Conservation (phyloP, 1,284 basidiomycete genomes). For the Ustilago trichophora region DNA sequence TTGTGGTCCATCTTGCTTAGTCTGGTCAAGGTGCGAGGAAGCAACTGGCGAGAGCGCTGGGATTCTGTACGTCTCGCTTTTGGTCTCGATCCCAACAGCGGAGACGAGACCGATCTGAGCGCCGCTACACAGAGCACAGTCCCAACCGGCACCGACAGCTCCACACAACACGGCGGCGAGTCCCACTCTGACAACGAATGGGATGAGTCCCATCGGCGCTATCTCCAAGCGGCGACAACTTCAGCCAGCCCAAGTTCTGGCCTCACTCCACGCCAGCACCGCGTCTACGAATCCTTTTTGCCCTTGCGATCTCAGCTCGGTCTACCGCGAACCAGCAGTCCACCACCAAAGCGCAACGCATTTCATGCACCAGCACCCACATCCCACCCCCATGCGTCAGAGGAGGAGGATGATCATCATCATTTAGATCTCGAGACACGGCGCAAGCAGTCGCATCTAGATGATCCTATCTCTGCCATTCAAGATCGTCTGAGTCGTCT, state of each 20-base stretch:
- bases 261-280: conserved; percentile 1
- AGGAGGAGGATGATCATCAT: not conserved
- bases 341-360: not conserved
- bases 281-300: not conserved
- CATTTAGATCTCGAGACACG: not conserved
- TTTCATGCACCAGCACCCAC: not conserved
- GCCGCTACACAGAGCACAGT: conserved; percentile 13
- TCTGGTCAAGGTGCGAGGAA: conserved; percentile 59
- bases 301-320: conserved; percentile 1
- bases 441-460: not conserved
- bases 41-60: conserved; percentile 61
- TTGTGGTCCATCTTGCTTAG: conserved; percentile 62
- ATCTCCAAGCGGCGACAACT: not conserved
- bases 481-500: conserved; percentile 26
- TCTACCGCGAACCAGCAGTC: conserved; percentile 20
- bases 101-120: conserved; percentile 26
- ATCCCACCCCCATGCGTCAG: too few species aligned
- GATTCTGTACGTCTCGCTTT: conserved; percentile 57
- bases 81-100: conserved; percentile 56
- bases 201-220: not conserved
- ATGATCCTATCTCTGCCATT: conserved; percentile 39
- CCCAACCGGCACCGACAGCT: not conserved
- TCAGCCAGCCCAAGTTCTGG: not conserved
- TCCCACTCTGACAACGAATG: not conserved
- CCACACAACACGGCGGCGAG: conserved; percentile 1